Percentiles rank a stretch among this genome's conserved stretches.
Evolutionary conservation across 2,329 filamentous ascomycete species (phyloP).

Genomic region (Ophiostoma perfectum): DNA sequence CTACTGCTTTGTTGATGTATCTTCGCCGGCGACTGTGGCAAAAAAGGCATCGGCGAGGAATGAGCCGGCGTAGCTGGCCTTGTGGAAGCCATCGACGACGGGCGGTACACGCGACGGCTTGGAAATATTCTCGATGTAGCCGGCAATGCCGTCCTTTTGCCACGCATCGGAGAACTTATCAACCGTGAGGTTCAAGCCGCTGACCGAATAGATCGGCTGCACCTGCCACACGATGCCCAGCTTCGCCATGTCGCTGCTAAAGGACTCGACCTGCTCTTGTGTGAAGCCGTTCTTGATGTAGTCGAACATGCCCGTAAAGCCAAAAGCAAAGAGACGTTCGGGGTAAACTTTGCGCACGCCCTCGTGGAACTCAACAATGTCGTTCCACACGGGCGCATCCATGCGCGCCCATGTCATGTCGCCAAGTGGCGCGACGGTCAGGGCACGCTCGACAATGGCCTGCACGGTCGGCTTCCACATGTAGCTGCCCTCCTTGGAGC

Average conservation of each 20-base stretch:
- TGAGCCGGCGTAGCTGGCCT: slow-evolving; percentile 17
- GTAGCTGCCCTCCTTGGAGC: slow-evolving; percentile 24
- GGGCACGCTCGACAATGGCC: slow-evolving; percentile 24
- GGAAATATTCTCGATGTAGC: slow-evolving; percentile 31
- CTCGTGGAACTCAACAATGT: slow-evolving; percentile 32
- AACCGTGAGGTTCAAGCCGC: slow-evolving; percentile 34
- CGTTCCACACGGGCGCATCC: slow-evolving; percentile 31
- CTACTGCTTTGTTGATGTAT: slow-evolving; percentile 17
- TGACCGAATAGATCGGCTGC: slow-evolving; percentile 38
- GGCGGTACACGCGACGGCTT: slow-evolving; percentile 27
- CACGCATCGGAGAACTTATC: slow-evolving; percentile 35
- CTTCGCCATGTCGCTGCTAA: slow-evolving; percentile 31
- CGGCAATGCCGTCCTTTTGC: slow-evolving; percentile 35
- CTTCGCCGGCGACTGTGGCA: slow-evolving; percentile 16
- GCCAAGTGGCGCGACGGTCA: slow-evolving; percentile 20
- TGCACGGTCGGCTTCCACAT: slow-evolving; percentile 24
- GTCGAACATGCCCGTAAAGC: slow-evolving; percentile 35
- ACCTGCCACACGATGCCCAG: slow-evolving; percentile 39
- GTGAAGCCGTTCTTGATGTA: slow-evolving; percentile 13
- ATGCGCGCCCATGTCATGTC: slow-evolving; percentile 25
- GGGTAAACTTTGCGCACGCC: slow-evolving; percentile 25
- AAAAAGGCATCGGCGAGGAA: slow-evolving; percentile 18
- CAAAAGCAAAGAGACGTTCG: slow-evolving; percentile 37
- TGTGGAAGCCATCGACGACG: slow-evolving; percentile 17
- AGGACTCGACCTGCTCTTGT: slow-evolving; percentile 6